A percentile compares a stretch with the other conserved stretches of the same genome.
phyloP scores from a whole-genome alignment of 306 rosid genomes.

The Oxytropis ochrocephala region DNA sequence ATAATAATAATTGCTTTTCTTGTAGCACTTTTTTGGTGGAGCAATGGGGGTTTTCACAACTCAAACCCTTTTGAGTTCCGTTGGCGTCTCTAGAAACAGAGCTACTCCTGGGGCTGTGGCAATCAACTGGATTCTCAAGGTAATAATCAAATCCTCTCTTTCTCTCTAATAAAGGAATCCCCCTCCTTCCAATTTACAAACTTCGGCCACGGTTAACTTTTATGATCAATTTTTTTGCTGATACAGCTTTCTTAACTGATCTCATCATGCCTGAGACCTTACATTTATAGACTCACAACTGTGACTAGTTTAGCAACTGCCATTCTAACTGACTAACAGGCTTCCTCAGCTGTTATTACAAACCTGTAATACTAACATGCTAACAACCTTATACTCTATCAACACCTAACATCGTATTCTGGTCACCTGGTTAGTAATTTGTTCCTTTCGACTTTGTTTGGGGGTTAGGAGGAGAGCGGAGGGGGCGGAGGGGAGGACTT shows the following conservation, averaged over 20 bases:
- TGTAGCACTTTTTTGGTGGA: slow-evolving; percentile 91
- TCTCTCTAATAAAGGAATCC: background rate
- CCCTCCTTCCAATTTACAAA: background rate
- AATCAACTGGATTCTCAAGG: slow-evolving; percentile 98
- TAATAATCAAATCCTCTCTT: background rate
- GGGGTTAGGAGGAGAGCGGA: too few species aligned
- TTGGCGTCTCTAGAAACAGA: slow-evolving; percentile 73
- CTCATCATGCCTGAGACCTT: too few species aligned
- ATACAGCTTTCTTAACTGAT: too few species aligned
- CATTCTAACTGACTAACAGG: too few species aligned
- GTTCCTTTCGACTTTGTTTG: background rate
- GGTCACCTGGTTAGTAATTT: background rate
- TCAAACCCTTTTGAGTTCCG: slow-evolving; percentile 79
- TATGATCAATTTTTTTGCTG: background rate
- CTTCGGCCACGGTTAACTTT: background rate
- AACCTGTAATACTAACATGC: too few species aligned
- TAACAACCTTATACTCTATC: too few species aligned
- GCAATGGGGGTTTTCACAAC: slow-evolving; percentile 99
- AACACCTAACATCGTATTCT: background rate
- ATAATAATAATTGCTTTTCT: background rate
- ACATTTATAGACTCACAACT: too few species aligned
- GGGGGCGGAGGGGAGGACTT: too few species aligned
- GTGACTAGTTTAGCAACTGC: too few species aligned
- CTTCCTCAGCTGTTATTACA: too few species aligned
- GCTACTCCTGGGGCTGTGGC: slow-evolving; percentile 85